These are phyloP conservation scores for Verticillium nubilum DNA, from an alignment of 2,329 filamentous ascomycete genomes.

Conservation along the genomic window DNA sequence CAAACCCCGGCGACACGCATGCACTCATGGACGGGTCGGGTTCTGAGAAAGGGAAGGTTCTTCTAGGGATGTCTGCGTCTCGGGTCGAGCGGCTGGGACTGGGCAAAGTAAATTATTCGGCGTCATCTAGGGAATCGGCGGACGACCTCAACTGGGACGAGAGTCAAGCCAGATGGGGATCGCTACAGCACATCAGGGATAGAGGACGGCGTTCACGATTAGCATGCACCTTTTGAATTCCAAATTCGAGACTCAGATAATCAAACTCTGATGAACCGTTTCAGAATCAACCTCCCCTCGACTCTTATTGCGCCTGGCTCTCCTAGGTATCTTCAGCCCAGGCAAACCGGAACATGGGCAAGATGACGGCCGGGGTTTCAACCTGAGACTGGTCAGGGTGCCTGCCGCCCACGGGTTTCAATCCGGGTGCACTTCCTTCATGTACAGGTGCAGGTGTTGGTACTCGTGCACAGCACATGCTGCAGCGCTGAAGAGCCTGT, in stretches of 20 bases:
- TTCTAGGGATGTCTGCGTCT: not conserved
- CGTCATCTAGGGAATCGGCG: not conserved
- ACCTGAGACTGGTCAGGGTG: not conserved
- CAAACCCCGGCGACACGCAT: not conserved
- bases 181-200: not conserved
- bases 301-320: not conserved
- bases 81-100: not conserved
- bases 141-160: not conserved
- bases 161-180: not conserved
- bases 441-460: too few relatives aligned
- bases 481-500: not conserved
- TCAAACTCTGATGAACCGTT: not conserved
- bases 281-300: not conserved
- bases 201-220: not conserved
- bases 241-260: not conserved
- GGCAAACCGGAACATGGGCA: not conserved
- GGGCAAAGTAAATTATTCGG: not conserved
- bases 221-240: not conserved
- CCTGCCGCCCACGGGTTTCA: not conserved
- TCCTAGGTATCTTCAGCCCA: not conserved
- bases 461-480: not conserved
- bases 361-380: not conserved
- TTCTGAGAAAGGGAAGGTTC: not conserved
- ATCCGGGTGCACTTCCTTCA: too few relatives aligned
- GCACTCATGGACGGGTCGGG: not conserved